Conservation (phyloP, 1,284 basidiomycete species). For the Ganoderma resinaceum region DNA sequence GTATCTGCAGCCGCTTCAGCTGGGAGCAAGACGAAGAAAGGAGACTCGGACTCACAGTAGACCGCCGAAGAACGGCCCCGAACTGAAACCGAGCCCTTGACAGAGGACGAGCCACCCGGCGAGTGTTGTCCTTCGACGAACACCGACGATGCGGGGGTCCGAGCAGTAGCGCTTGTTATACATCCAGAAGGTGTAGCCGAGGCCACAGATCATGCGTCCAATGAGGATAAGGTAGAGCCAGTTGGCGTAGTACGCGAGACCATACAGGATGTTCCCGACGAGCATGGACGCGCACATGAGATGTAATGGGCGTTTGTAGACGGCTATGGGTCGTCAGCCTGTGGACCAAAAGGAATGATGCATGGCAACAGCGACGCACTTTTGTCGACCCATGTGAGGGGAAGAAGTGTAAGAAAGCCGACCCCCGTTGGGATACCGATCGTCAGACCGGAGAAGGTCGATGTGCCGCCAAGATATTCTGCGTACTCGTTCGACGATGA, state of each 20-base stretch:
- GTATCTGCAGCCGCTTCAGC: slow-evolving; percentile 29
- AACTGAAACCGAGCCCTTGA: slow-evolving; percentile 68
- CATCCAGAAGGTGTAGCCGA: slow-evolving; percentile 54
- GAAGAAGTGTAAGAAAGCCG: slow-evolving; percentile 63
- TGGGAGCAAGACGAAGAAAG: neutral
- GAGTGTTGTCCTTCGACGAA: slow-evolving; percentile 67
- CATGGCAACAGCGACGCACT: slow-evolving; percentile 43
- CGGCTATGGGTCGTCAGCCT: slow-evolving; percentile 45
- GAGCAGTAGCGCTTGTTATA: slow-evolving; percentile 70
- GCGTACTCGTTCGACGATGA: slow-evolving; percentile 72
- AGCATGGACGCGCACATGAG: slow-evolving; percentile 50
- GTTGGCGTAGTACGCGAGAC: slow-evolving; percentile 51
- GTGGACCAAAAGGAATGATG: neutral
- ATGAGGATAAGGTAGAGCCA: slow-evolving; percentile 58
- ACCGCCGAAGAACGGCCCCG: slow-evolving; percentile 73
- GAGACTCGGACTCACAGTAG: slow-evolving; percentile 43
- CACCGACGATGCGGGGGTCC: slow-evolving; percentile 70
- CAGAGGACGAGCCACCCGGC: slow-evolving; percentile 70
- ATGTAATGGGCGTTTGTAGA: slow-evolving; percentile 55
- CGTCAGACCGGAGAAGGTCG: slow-evolving; percentile 73
- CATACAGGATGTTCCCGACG: slow-evolving; percentile 53
- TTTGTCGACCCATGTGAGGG: slow-evolving; percentile 61
- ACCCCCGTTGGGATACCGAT: slow-evolving; percentile 72
- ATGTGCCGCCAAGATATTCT: slow-evolving; percentile 64
- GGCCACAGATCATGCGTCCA: slow-evolving; percentile 55